phyloP scores from a whole-genome alignment of 2,329 filamentous ascomycete species.

The Colletotrichum echinochloae region DNA sequence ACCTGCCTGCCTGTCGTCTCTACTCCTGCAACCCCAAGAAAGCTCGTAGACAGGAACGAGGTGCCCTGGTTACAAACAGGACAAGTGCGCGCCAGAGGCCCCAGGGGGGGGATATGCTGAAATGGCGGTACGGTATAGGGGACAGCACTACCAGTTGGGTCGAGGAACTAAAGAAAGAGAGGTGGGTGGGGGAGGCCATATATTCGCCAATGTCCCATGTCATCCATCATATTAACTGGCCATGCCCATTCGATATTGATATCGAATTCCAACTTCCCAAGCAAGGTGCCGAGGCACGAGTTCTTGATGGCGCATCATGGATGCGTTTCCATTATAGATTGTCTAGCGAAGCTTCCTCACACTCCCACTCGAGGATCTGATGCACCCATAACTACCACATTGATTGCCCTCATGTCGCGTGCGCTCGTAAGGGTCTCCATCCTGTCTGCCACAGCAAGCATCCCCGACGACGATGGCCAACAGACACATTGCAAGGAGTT shows the following conservation, averaged over 20 bases:
- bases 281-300: constrained; percentile 12
- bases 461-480: constrained; percentile 18
- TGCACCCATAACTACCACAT: not conserved
- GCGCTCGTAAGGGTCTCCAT: not conserved
- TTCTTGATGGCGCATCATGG: not conserved
- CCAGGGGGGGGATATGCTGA: not conserved
- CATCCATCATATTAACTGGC: constrained; percentile 33
- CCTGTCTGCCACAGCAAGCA: constrained; percentile 9
- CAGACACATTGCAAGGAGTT: constrained; percentile 2
- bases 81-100: not conserved
- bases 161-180: not conserved
- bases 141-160: not conserved
- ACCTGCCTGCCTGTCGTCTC: constrained; percentile 3
- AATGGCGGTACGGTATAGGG: constrained; percentile 10
- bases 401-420: not conserved
- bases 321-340: not conserved
- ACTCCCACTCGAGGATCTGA: not conserved
- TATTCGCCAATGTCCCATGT: constrained; percentile 18
- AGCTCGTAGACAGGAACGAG: not conserved
- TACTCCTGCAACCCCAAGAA: not conserved
- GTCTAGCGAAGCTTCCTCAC: not conserved
- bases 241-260: constrained; percentile 32
- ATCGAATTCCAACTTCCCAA: constrained; percentile 21
- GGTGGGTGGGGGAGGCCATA: not conserved
- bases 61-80: not conserved